A percentile compares a stretch with the other conserved stretches of the same genome.
Conservation (phyloP, 164 flowering plant species). For the Houttuynia cordata region DNA sequence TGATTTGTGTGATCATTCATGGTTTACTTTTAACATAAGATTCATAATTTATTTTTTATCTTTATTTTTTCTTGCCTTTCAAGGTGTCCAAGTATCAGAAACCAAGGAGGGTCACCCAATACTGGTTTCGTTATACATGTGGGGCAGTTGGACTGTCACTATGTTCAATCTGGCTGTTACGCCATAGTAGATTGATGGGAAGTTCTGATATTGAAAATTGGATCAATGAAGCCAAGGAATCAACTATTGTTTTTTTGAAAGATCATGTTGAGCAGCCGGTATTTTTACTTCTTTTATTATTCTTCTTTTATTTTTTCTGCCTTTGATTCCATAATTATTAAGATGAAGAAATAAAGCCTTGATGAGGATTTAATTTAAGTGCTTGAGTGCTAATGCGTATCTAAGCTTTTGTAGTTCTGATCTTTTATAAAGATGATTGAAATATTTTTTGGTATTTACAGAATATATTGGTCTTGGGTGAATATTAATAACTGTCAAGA, state of each 20-base stretch:
- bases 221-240: conserved; percentile 75
- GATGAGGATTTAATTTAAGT: background rate
- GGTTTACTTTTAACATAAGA: background rate
- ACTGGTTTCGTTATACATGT: conserved; percentile 83
- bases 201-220: conserved; percentile 92
- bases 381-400: background rate
- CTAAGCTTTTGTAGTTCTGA: background rate
- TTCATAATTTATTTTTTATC: background rate
- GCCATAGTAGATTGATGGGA: conserved; percentile 87
- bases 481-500: no score
- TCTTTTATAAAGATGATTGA: no score
- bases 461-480: no score
- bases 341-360: background rate
- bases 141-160: conserved; percentile 79
- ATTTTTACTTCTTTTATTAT: conserved; percentile 6
- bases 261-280: conserved; percentile 97
- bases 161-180: conserved; percentile 75
- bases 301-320: background rate
- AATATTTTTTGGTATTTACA: no score
- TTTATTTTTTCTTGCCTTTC: conserved; percentile 4
- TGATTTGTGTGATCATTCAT: background rate
- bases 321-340: background rate
- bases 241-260: conserved; percentile 60
- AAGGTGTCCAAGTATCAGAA: conserved; percentile 63
- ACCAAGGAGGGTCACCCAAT: conserved; percentile 54